Conservation (phyloP, 2,329 filamentous ascomycete species). For the Fusarium longipes region DNA sequence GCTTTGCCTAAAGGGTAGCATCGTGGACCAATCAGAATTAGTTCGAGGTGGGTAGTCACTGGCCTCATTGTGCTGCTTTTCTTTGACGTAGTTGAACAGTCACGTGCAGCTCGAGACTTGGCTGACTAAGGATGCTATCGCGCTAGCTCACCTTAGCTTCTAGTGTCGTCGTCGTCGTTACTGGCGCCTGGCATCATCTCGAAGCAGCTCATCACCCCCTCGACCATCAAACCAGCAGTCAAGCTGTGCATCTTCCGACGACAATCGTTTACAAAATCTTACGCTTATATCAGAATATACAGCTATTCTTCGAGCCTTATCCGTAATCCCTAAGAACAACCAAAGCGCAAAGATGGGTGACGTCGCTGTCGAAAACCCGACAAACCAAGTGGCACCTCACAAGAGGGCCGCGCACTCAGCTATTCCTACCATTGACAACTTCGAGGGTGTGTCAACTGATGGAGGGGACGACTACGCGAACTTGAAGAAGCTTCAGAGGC, state of each 20-base stretch:
- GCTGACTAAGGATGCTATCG: slow-evolving; percentile 43
- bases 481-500: slow-evolving; percentile 95
- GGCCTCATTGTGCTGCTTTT: neutral
- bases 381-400: slow-evolving; percentile 78
- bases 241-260: slow-evolving; percentile 17
- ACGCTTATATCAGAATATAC: neutral
- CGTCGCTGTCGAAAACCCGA: slow-evolving; percentile 84
- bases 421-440: slow-evolving; percentile 89
- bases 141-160: slow-evolving; percentile 41
- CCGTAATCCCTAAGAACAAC: slow-evolving; percentile 1
- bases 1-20: slow-evolving; percentile 4
- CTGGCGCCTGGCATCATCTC: slow-evolving; percentile 46
- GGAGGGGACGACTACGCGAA: slow-evolving; percentile 93
- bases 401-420: slow-evolving; percentile 83
- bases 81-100: slow-evolving; percentile 2
- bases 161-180: slow-evolving; percentile 47
- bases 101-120: slow-evolving; percentile 30
- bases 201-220: slow-evolving; percentile 43
- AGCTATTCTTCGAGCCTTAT: neutral
- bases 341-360: slow-evolving; percentile 76
- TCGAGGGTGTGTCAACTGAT: slow-evolving; percentile 85
- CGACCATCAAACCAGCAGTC: slow-evolving; percentile 29
- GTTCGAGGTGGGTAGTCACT: neutral
- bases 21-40: slow-evolving; percentile 36
- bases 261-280: slow-evolving; percentile 11